Evolutionary conservation across 768 basidiomycete species (phyloP), one percentile per base, ranked within the genome.

Genomic region (Boletus rufocinnamomeus): DNA sequence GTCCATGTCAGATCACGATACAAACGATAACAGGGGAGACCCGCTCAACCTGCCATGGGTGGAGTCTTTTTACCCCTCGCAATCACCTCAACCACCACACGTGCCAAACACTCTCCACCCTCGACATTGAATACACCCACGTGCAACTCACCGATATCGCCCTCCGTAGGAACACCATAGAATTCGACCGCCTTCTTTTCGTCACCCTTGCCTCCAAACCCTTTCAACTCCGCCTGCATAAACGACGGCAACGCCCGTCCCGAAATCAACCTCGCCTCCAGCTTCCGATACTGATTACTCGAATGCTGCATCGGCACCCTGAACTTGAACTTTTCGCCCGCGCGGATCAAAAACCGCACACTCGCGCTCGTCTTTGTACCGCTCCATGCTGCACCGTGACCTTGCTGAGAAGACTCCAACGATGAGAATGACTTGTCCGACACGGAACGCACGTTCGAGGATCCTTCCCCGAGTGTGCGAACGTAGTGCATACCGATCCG

Each of bases 401-500:
- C 76, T 19, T 73, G 75, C 47, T 79, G 80, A 13, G 84, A 86
- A 5, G 85, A 86, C 65, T 84, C 84, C 30, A 87, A 72, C 17
- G 86, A 85, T 4, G 85, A 83, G 64, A 85, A 84, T 14, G 87
- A 86, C 67, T 66, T 69, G 57, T 75, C 70, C 0, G 79, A 77
- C 23, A 65, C 66, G 4, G 75, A 77, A 14, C 66, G 71, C 46
- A 64, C 67, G 54, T 64, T 67, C 11, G 64, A 57, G 9, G 60
- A 54, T 35, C 88, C 84, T 37, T 79, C 85, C 23, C 87, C 89
- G 56, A 90, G 76, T 16, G 86, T 81, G 51, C 82, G 82, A 40
- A 91, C 85, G 63, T 89, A 91, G 63, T 84, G 85, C 62, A 89
- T 79, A 8, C 87, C 87, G 69, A 87, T 82, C 28, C 78, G 77